A percentile compares a stretch with the other conserved stretches of the same genome.
Conservation (phyloP, 1,284 basidiomycete genomes). For the Inonotus hispidus region DNA sequence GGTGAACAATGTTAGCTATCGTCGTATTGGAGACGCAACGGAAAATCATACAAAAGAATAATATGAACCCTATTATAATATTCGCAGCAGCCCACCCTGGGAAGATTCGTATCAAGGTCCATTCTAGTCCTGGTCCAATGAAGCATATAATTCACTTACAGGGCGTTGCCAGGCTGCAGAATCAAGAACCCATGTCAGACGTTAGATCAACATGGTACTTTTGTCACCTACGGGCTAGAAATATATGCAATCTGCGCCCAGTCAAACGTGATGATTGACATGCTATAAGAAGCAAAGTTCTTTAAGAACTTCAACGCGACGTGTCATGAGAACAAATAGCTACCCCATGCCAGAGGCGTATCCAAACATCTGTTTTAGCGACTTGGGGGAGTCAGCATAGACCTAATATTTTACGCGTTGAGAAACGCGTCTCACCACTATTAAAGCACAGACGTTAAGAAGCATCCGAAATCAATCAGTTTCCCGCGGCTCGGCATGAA, state of each 20-base stretch:
- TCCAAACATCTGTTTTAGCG: constrained; percentile 20
- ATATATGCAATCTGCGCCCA: constrained; percentile 22
- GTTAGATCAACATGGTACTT: background rate
- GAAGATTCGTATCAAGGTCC: background rate
- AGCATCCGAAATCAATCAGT: background rate
- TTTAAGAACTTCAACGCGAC: background rate
- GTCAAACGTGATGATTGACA: constrained; percentile 22
- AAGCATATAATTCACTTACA: constrained; percentile 3
- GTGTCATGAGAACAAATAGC: constrained; percentile 21
- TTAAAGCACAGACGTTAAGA: background rate
- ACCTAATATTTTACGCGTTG: background rate
- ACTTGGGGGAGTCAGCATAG: background rate
- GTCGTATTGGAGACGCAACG: background rate
- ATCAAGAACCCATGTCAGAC: background rate
- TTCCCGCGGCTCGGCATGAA: background rate
- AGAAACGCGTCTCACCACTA: constrained; percentile 2
- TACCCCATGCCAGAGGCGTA: constrained; percentile 15
- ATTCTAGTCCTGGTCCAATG: background rate
- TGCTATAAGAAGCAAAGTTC: background rate
- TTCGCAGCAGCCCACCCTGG: constrained; percentile 75
- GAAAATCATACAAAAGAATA: constrained; percentile 54
- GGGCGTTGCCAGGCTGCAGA: constrained; percentile 15
- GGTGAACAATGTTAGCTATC: background rate
- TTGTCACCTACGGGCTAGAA: constrained; percentile 20
- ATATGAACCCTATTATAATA: constrained; percentile 70